Base-by-base conservation (phyloP, 2,329 filamentous ascomycete genomes). In the Coniochaeta sp. region DNA sequence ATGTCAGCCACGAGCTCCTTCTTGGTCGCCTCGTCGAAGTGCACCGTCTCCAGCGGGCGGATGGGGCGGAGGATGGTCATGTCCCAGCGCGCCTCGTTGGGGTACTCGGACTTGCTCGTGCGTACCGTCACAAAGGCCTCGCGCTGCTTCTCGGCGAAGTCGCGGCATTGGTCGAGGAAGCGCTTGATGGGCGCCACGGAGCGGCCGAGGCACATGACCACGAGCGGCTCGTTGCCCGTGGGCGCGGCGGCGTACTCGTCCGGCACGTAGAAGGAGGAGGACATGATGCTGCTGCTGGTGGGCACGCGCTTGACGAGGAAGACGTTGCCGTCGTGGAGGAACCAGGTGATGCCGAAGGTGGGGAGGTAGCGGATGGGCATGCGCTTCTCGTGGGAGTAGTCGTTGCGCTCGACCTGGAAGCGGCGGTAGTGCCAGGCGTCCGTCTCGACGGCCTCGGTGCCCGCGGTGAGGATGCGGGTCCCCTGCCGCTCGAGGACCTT, bases 1-100 rank as follows among this genome's bases (percentile, higher is more conserved):
- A 90, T 78, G 62, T 90, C 86, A n/a, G 75, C 71, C 0, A 89
- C 73, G 27, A 90, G 82, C n/a, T 75, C 72, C 53, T 83, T 76
- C 59, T 87, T 86, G n/a, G 60, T 55, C 20, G 60, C 55, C 38
- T 67, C 63, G 28, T 71, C 66, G 27, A 71, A 64, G 33, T 70
- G 63, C 1, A 71, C 63, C 3, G 68, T 69, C 26, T 67, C 62
- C 6, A 71, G 55, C 1, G 63, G 61, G 14, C 66, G 62, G 3
- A 65, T 54, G 1, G 64, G 63, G 4, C 65, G 64, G 18, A 69
- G 58, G 3, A 70, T 66, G 12, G 65, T 67, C 0, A 64, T 61
- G 22, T 68, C 63, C 69, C 70, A 73, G 1, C 45, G 26, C n/a
- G 57, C 53, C 9, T 62, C 60, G 1, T 59, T 57, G 12, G 62